A percentile compares a stretch with the other conserved stretches of the same genome.
phyloP scores from a whole-genome alignment of 2,329 filamentous ascomycete species.

The Diaporthe vexans region DNA sequence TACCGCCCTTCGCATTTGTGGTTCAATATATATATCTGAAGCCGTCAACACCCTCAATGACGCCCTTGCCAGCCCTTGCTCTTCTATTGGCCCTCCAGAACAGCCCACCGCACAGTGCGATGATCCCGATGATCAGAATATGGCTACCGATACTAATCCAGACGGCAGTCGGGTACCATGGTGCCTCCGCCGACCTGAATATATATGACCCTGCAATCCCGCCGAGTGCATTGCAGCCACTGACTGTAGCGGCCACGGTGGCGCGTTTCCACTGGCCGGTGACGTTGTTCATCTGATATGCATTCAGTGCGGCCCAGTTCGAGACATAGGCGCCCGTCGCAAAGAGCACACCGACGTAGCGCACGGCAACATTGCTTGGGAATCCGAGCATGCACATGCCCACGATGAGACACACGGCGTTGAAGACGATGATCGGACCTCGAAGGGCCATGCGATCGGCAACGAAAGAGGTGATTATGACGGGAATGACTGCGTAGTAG shows the following conservation, averaged over 20 bases:
- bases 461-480: slow-evolving; percentile 72
- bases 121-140: slow-evolving; percentile 38
- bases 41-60: slow-evolving; percentile 41
- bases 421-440: slow-evolving; percentile 75
- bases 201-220: slow-evolving; percentile 42
- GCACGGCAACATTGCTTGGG: slow-evolving; percentile 68
- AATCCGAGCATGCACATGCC: slow-evolving; percentile 78
- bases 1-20: neutral
- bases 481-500: slow-evolving; percentile 76
- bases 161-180: slow-evolving; percentile 40
- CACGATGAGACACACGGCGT: slow-evolving; percentile 70
- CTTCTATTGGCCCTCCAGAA: slow-evolving; percentile 40
- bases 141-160: slow-evolving; percentile 42
- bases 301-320: slow-evolving; percentile 77
- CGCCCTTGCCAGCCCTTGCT: slow-evolving; percentile 24
- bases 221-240: slow-evolving; percentile 42
- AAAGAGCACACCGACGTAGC: slow-evolving; percentile 75
- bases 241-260: slow-evolving; percentile 40
- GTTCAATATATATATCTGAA: slow-evolving; percentile 40
- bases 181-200: slow-evolving; percentile 36
- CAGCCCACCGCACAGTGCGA: slow-evolving; percentile 26
- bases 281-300: slow-evolving; percentile 75
- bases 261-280: slow-evolving; percentile 42
- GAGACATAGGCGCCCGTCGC: slow-evolving; percentile 77
- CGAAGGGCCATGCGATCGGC: slow-evolving; percentile 73